Evolutionary conservation across 306 rosid species (phyloP), one percentile per base, ranked within the genome.

Genomic region (Elaeagnus macrophylla): DNA sequence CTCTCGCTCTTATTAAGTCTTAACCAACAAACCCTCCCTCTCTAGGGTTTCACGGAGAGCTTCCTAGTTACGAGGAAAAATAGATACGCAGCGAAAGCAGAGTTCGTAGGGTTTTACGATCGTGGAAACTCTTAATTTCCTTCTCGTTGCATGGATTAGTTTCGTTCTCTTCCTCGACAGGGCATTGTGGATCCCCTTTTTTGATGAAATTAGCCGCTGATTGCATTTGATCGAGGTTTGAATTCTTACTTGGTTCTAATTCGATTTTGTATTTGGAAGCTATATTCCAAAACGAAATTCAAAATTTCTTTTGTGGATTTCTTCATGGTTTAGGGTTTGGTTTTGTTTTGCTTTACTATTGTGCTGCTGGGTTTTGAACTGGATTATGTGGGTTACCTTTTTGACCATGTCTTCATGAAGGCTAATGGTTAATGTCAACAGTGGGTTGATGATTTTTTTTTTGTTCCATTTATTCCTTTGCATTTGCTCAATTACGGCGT

Each of bases 21-120:
- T 48, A 43, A 44, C 40, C 43, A 45, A 11, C 62, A 10, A 18
- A 45, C 16, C 11, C 58, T 39, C 68, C 64, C 83, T 67, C 64
- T 66, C 68, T 83, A 75, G 93, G 93, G 93, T 77, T 78, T 72
- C 77, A 55, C 20, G 56, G 37, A 70, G 45, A 58, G 64, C 50
- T 42, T 62, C 73, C 62, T 67, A 66, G 48, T 41, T 48, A 44
- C 57, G 48, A 36, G 42, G 66, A 67, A 61, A 37, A 25, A 25
- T 5, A 25, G 32, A 25, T 25, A 25, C 32, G 2, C 32, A 25
- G 32, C 32, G 32, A 25, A 25, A 5, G 32, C 32, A 25, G 32
- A 25, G 4, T 25, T 25, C 32, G 4, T 25, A 1, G 32, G 32
- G 32, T 25, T 25, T 25, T 57, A 38, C 64, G 74, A 58, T 69